phyloP scores from a whole-genome alignment of 306 rosid genomes.

The Prunus mume region DNA sequence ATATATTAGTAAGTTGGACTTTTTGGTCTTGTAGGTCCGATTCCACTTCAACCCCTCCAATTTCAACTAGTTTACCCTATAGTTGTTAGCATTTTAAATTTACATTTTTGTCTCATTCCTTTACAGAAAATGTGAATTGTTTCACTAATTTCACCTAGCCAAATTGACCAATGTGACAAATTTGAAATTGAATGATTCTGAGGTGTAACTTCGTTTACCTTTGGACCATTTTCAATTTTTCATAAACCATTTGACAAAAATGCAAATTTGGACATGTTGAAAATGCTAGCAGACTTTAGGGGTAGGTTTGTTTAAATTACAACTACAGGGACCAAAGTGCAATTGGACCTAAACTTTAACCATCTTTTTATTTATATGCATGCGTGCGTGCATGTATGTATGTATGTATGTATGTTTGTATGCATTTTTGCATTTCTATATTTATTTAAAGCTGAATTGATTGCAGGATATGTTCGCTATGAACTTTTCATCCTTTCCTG shows the following conservation, averaged over 20 bases:
- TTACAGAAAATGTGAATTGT: neutral
- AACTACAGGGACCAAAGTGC: neutral
- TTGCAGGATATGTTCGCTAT: conserved; percentile 72
- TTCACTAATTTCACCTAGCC: neutral
- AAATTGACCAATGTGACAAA: neutral
- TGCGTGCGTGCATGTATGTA: conserved; percentile 16
- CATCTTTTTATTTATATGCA: neutral
- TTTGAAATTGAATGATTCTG: neutral
- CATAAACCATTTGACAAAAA: neutral
- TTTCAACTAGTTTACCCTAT: neutral
- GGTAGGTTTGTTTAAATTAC: neutral
- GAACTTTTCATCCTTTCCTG: conserved; percentile 51
- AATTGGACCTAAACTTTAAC: neutral
- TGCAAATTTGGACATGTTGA: neutral
- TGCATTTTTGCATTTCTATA: neutral
- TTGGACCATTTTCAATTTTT: neutral
- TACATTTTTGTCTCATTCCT: neutral
- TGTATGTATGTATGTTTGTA: conserved; percentile 9
- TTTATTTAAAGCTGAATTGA: conserved; percentile 22
- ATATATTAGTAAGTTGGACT: neutral
- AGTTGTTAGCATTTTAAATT: neutral
- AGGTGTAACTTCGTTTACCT: neutral
- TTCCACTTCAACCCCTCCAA: neutral
- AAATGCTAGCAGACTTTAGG: neutral
- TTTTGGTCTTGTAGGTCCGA: neutral